Conservation (phyloP, 2,329 filamentous ascomycete species). For the Madurella mycetomatis region DNA sequence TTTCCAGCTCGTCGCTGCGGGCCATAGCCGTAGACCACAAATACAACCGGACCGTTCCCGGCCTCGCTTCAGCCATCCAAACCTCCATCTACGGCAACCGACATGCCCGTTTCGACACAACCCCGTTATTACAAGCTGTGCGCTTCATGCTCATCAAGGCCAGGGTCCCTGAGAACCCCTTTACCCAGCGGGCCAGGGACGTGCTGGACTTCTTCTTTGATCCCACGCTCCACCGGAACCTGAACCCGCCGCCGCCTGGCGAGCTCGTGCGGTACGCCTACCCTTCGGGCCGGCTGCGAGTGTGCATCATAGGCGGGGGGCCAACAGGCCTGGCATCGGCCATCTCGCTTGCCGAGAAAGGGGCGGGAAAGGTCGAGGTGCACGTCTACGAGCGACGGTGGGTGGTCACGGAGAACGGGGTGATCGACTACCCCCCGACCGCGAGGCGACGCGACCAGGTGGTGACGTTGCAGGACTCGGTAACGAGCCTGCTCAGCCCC, state of each 20-base stretch:
- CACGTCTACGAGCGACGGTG: conserved; percentile 36
- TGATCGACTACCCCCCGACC: conserved; percentile 29
- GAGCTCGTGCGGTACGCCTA: conserved; percentile 28
- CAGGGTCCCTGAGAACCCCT: conserved; percentile 22
- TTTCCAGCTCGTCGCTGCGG: conserved; percentile 25
- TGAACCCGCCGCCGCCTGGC: conserved; percentile 23
- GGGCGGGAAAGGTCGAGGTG: conserved; percentile 30
- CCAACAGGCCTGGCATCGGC: conserved; percentile 32
- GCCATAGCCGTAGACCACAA: conserved; percentile 28
- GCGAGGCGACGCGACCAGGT: conserved; percentile 34
- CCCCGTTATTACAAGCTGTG: conserved; percentile 31
- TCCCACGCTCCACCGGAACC: conserved; percentile 30
- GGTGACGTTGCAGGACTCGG: conserved; percentile 34
- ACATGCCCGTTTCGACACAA: conserved; percentile 30
- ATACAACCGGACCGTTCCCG: conserved; percentile 24
- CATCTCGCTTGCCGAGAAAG: conserved; percentile 34
- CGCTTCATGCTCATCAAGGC: conserved; percentile 35
- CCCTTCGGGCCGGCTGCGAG: conserved; percentile 28
- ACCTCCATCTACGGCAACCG: conserved; percentile 27
- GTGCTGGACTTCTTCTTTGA: conserved; percentile 37
- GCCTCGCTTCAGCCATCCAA: conserved; percentile 30
- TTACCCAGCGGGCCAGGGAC: conserved; percentile 24
- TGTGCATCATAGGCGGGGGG: conserved; percentile 33
- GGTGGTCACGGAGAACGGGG: conserved; percentile 23
- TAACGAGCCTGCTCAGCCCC: conserved; percentile 30